Evolutionary conservation across 1,284 basidiomycete genomes (phyloP), one percentile per base, ranked within the genome.

Genomic region (Amylostereum areolatum): DNA sequence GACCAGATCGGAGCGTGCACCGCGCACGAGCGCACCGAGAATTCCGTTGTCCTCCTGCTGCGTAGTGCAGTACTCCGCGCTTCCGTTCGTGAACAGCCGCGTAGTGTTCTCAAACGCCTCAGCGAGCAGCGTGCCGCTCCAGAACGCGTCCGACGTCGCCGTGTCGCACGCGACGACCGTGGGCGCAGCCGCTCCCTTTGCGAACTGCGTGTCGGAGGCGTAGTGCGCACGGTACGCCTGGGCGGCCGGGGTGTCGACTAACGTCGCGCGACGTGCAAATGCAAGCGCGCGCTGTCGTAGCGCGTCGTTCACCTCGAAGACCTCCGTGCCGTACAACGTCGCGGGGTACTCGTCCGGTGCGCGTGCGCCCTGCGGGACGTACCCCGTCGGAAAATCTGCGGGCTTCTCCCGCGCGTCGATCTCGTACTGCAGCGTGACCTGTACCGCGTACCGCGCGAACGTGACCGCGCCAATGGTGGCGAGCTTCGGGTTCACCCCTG

Each of bases 41-140:
- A 65, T 67, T n/a, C 70, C 74, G 55, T 74, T 76, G 61, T 77
- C 76, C 57, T 78, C 76, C 55, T 78, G 72, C 10, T 72, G 71
- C 5, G 73, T 71, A n/a, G 70, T 65, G 51, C 68, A 69, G 59
- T 75, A 76, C 36, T 56, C 55, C n/a, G 57, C 71, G 2, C 58
- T 57, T 25, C 65, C 65, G 46, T 70, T 69, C 12, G 71, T 73
- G 56, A 70, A 67, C 29, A 71, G 52, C 31, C 46, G 35, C 10
- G 71, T 74, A 41, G 69, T 66, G 63, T 75, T 72, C 48, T 67
- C 68, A 55, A 73, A 72, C 5, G 65, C 63, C 46, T 66, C 64
- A 41, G 53, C 60, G 40, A 75, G 67, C 34, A 72, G 57, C 2
- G 53, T 55, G 34, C 75, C 75, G 28, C 67, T 62, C 52, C 62